Base-by-base conservation (phyloP, 257 asterid genomes). In the Solanum ossicruentum region DNA sequence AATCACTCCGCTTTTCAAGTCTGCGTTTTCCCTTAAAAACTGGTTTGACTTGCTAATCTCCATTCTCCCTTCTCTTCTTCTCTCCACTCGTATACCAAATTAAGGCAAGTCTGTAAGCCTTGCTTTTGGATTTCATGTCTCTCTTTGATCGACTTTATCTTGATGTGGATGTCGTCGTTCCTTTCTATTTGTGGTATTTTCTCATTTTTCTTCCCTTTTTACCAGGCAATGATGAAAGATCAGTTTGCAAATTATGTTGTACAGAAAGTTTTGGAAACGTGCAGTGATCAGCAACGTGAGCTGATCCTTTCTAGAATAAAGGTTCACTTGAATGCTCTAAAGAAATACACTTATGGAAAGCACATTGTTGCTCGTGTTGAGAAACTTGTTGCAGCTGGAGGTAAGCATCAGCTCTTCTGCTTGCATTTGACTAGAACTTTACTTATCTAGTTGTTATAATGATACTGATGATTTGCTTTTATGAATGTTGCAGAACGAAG, bases 371-470 rank as follows among this genome's bases (percentile, higher is more conserved):
- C 92, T 16, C 92, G 92, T 52, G 90, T 89, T 55, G 90, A 89
- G 87, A 89, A 89, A 86, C 92, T 89, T 55, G 92, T 89, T 81
- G 92, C 92, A 55, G 92, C 92, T 61, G 92, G 92, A 57, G 92
- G 92, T 89, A 20, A 69, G 82, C 54, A 69, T 70, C 54, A 36
- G 21, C 18, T 66, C 75, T 13, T n/a, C 21, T 47, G 39, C 12
- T 83, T 67, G 45, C 12, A 52, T 78, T 78, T 78, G 47, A 28
- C 49, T 26, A 4, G 26, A 52, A 17, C 47, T 3, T 28, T 78
- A 65, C 79, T 28, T 41, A 18, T 41, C 32, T 70, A 18, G 17
- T 70, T 70, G 28, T 41, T 70, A 41, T 47, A 18, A 70, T 41
- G 79, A 18, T 70, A 70, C 32, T 70, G 79, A 18, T 77, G 45